Evolutionary conservation across 2,329 filamentous ascomycete species (phyloP), one percentile per base, ranked within the genome.

Genomic region (Cercospora sojina): DNA sequence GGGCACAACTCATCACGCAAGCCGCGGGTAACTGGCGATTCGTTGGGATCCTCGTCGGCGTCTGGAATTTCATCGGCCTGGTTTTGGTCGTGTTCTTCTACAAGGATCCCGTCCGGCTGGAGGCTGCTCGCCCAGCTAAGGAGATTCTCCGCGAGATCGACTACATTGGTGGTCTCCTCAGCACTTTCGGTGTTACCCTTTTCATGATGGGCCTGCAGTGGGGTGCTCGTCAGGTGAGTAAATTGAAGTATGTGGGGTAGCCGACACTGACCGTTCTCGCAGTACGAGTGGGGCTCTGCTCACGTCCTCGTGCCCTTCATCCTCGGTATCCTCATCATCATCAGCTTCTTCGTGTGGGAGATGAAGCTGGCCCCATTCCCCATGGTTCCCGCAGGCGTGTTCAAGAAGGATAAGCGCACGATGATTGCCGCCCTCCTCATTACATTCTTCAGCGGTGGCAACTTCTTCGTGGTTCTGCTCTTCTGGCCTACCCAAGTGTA

Each of bases 401-500:
- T 69, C 67, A 64, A 35, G 67, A 73, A 77, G 67, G 75, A 76
- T 62, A 74, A 74, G 65, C 76, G 78, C 31, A 76, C 76, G 18
- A 73, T 80, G 31, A 69, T 70, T 47, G 67, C 78, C 18, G 78
- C 77, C 1, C 70, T 80, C n/a, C 61, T 80, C 59, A 80, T 80
- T 60, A 80, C 78, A 18, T 78, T 79, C 70, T 77, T 80, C 67
- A 73, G 69, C n/a, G 78, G 78, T 7, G 77, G 75, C 43, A 79
- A 77, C 68, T 76, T 81, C 77, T 77, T 79, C 73, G 73, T 67
- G 49, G 69, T 79, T 13, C 73, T 86, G 29, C 80, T 85, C 73
- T 87, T 89, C 74, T 90, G 87, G 87, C 86, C 86, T 5, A 87
- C 86, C 0, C 84, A 90, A 75, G 83, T 85, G 1, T 88, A 86